Base-by-base conservation (phyloP, 2,329 filamentous ascomycete genomes). In the Neofusicoccum umdonicola region DNA sequence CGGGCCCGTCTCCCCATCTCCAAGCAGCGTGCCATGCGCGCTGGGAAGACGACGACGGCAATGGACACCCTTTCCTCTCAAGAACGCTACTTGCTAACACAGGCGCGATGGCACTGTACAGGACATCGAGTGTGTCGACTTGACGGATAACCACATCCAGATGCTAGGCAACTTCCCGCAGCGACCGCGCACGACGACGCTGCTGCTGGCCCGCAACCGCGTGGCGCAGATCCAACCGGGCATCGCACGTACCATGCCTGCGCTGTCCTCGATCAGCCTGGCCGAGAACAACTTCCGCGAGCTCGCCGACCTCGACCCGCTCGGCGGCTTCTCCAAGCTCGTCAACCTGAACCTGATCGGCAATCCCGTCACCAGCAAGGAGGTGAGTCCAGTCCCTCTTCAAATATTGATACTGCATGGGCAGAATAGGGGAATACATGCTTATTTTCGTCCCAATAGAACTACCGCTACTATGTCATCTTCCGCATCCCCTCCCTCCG, bases 61-160 rank as follows among this genome's bases (percentile, higher is more conserved):
- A 11, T 39, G 9, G 37, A 39, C 9, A 11, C 37, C 6, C 4
- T 31, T 7, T 31, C 6, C 27, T 31, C 27, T 31, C 27, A 7
- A 31, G 27, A 31, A 2, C 27, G 27, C 27, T 7, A 31, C 27
- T 39, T 39, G 8, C 8, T 39, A 39, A 39, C 31, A 3, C 37
- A 31, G 27, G 27, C 6, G 27, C 27, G 27, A 31, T 31, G 27
- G 27, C 1, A 2, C 27, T 31, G 9, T 3, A 19, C 15, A 96
- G 92, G 92, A 93, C 72, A 93, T 96, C 85, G 95, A 98, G 83
- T 89, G 92, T 69, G 96, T 99, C 84, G 95, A 99, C 82, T 89
- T 99, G 73, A 98, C 95, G 79, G 95, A 99, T 84, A 99, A 99
- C 79, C 93, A 97, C 79, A 94, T 99, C 74, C 88, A 91, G 71